A percentile compares a stretch with the other conserved stretches of the same genome.
Conservation (phyloP, 2,329 filamentous ascomycete species). For the Claviceps digitariae region DNA sequence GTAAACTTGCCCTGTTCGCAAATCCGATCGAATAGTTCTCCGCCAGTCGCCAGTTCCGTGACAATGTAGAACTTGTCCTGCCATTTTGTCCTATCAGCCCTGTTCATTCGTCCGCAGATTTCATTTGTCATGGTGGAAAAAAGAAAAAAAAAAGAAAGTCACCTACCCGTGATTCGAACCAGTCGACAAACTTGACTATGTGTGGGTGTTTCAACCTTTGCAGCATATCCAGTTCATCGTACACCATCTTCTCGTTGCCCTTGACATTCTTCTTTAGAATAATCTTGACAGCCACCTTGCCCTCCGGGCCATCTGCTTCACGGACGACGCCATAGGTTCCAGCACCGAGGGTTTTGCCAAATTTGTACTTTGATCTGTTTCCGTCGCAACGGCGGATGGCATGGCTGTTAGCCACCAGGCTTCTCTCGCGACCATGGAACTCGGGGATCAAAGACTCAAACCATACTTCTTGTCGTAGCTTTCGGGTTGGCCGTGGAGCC, state of each 20-base stretch:
- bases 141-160: constrained; percentile 1
- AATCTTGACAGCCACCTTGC: constrained; percentile 93
- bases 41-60: constrained; percentile 87
- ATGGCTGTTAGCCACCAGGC: constrained; percentile 2
- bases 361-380: constrained; percentile 73
- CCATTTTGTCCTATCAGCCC: not conserved
- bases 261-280: constrained; percentile 99
- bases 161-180: constrained; percentile 91
- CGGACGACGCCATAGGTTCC: constrained; percentile 97
- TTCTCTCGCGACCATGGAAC: constrained; percentile 12
- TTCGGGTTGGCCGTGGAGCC: constrained; percentile 90
- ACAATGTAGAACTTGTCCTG: constrained; percentile 99
- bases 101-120: not conserved
- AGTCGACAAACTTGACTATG: constrained; percentile 95
- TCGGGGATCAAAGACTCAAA: constrained; percentile 2
- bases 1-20: constrained; percentile 98
- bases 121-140: no score
- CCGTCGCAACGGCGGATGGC: not conserved
- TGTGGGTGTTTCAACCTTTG: constrained; percentile 84
- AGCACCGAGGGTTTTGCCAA: constrained; percentile 86
- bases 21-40: constrained; percentile 94
- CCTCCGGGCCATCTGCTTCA: constrained; percentile 73
- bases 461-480: constrained; percentile 95
- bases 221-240: constrained; percentile 90
- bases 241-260: constrained; percentile 96